Conservation (phyloP, 2,329 filamentous ascomycete genomes). For the Capronia americana region DNA sequence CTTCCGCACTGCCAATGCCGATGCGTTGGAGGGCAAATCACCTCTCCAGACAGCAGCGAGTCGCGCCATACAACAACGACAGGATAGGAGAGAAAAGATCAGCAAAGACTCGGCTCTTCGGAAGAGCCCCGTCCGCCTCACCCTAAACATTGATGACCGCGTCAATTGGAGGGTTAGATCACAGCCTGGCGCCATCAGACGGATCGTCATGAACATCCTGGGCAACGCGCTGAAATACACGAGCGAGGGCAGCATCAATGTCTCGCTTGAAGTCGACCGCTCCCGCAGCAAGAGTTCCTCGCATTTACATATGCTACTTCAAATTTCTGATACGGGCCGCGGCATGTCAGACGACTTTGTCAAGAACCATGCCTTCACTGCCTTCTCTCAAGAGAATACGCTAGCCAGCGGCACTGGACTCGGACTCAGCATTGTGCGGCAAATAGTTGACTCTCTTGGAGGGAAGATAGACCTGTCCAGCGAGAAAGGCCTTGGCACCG, state of each 20-base stretch:
- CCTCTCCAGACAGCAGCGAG: conserved; percentile 25
- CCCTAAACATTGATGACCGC: conserved; percentile 59
- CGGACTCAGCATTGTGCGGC: conserved; percentile 68
- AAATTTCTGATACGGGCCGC: conserved; percentile 68
- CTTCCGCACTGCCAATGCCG: conserved; percentile 34
- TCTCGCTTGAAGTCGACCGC: conserved; percentile 48
- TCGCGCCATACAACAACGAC: conserved; percentile 24
- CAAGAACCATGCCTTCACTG: conserved; percentile 64
- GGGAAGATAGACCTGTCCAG: conserved; percentile 65
- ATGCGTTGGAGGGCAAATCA: conserved; percentile 28
- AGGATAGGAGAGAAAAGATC: conserved; percentile 18
- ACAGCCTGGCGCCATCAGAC: conserved; percentile 60
- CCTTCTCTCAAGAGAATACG: conserved; percentile 64
- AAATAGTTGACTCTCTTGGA: conserved; percentile 65
- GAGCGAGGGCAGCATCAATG: conserved; percentile 57
- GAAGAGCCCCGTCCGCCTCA: conserved; percentile 42
- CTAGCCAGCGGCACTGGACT: conserved; percentile 59
- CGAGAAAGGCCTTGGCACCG: conserved; percentile 61
- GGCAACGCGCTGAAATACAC: conserved; percentile 70
- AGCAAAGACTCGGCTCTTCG: conserved; percentile 19
- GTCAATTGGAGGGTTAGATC: conserved; percentile 61
- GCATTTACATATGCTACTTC: conserved; percentile 46
- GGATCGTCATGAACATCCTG: conserved; percentile 68
- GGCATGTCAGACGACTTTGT: conserved; percentile 71
- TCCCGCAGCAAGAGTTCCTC: conserved; percentile 45